Conservation (phyloP, 306 rosid species). For the Lupinus albus region DNA sequence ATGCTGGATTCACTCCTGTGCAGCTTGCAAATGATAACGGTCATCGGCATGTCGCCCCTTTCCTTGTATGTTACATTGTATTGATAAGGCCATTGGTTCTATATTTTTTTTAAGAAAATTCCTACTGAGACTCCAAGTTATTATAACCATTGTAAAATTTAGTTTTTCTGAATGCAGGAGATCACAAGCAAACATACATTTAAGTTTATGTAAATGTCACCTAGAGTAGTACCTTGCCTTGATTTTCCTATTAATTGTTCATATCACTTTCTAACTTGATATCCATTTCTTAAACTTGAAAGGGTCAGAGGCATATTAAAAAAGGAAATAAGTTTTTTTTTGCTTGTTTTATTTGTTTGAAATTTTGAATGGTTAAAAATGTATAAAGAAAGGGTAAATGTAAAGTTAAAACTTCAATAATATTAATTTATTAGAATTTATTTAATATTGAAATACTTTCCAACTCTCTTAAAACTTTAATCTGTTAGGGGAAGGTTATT, state of each 20-base stretch:
- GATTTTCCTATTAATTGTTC: conserved; percentile 19
- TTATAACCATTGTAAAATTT: conserved; percentile 32
- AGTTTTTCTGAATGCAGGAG: conserved; percentile 31
- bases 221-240: conserved; percentile 19
- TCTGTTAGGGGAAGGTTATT: too few relatives aligned
- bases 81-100: conserved; percentile 35
- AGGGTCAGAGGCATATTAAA: conserved; percentile 8
- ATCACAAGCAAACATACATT: conserved; percentile 2
- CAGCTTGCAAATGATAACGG: conserved; percentile 94
- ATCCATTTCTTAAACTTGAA: conserved; percentile 23
- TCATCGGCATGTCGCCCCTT: conserved; percentile 85
- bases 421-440: too few relatives aligned
- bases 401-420: too few relatives aligned
- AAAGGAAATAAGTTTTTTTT: conserved; percentile 13
- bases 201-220: background rate
- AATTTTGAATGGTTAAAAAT: too few relatives aligned
- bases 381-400: conserved; percentile 51
- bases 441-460: too few relatives aligned
- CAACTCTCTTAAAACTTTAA: too few relatives aligned
- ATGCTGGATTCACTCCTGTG: conserved; percentile 80
- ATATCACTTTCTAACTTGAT: conserved; percentile 21
- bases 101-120: conserved; percentile 14
- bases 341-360: conserved; percentile 46
- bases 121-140: conserved; percentile 30
- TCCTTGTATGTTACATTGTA: conserved; percentile 81